Evolutionary conservation across 257 asterid genomes (phyloP).

Genomic region (Euphrasia confusa): DNA sequence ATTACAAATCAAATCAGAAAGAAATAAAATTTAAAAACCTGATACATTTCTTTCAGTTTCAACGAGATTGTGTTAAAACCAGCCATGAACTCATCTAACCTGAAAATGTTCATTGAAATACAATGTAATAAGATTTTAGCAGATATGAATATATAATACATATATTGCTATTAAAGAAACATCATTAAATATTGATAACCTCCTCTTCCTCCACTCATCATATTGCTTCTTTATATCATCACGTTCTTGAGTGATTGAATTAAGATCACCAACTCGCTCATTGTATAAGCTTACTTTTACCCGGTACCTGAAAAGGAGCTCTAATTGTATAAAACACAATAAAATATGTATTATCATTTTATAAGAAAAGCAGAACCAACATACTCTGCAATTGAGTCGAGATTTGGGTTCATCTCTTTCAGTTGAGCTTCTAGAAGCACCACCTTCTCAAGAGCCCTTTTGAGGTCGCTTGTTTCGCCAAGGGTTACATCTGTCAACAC

Average conservation of each 20-base stretch:
- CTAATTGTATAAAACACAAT: neutral
- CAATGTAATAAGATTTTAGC: slow-evolving; percentile 3
- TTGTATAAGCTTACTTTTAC: slow-evolving; percentile 66
- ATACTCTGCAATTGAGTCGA: slow-evolving; percentile 93
- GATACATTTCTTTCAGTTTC: slow-evolving; percentile 98
- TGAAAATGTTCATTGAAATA: slow-evolving; percentile 31
- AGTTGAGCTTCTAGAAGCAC: slow-evolving; percentile 88
- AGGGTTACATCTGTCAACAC: slow-evolving; percentile 58
- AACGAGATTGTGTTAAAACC: slow-evolving; percentile 90
- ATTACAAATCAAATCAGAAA: neutral
- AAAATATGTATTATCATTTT: neutral
- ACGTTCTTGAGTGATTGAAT: slow-evolving; percentile 71
- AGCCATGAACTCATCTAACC: slow-evolving; percentile 96
- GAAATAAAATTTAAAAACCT: slow-evolving; percentile 42
- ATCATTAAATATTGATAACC: slow-evolving; percentile 31
- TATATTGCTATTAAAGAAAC: neutral
- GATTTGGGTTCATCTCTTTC: slow-evolving; percentile 95
- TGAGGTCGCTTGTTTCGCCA: slow-evolving; percentile 52
- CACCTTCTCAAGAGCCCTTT: slow-evolving; percentile 76
- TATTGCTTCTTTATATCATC: slow-evolving; percentile 82
- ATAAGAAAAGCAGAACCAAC: slow-evolving; percentile 20
- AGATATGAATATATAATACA: slow-evolving; percentile 1
- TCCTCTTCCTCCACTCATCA: slow-evolving; percentile 92
- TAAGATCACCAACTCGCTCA: slow-evolving; percentile 86
- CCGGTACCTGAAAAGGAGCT: slow-evolving; percentile 54